Percentiles rank a stretch among this genome's conserved stretches.
Evolutionary conservation across 2,329 filamentous ascomycete genomes (phyloP).

Genomic region (Botrytis fragariae): DNA sequence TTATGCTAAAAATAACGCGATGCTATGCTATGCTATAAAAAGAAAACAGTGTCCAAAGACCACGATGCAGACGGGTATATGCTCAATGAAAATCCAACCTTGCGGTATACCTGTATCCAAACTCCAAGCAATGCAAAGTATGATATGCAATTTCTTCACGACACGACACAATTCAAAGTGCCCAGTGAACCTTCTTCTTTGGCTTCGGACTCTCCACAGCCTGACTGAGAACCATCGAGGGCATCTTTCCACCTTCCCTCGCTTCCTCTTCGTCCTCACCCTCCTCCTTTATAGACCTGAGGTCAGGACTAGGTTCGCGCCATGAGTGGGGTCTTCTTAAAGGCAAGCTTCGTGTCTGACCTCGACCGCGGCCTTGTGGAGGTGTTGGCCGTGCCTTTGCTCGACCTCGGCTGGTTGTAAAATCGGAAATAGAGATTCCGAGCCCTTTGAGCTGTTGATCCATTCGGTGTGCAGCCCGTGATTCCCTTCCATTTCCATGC

Average conservation of each 20-base stretch:
- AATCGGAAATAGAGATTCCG: slow-evolving; percentile 30
- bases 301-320: slow-evolving; percentile 37
- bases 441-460: slow-evolving; percentile 29
- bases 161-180: slow-evolving; percentile 26
- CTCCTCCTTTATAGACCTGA: slow-evolving; percentile 37
- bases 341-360: slow-evolving; percentile 32
- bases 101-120: slow-evolving; percentile 14
- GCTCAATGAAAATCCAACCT: slow-evolving; percentile 10
- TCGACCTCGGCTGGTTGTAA: slow-evolving; percentile 30
- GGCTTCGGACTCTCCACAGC: slow-evolving; percentile 25
- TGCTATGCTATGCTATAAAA: neutral
- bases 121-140: slow-evolving; percentile 26
- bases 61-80: neutral
- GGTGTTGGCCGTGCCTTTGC: slow-evolving; percentile 29
- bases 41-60: neutral
- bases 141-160: slow-evolving; percentile 23
- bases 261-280: slow-evolving; percentile 26
- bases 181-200: slow-evolving; percentile 39
- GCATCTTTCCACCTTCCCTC: slow-evolving; percentile 8
- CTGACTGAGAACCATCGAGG: slow-evolving; percentile 16
- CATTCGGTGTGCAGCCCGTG: slow-evolving; percentile 23
- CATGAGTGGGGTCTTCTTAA: slow-evolving; percentile 34
- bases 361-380: slow-evolving; percentile 27
- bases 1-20: neutral
- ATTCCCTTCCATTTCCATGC: slow-evolving; percentile 26